A percentile compares a stretch with the other conserved stretches of the same genome.
phyloP scores from a whole-genome alignment of 2,329 filamentous ascomycete genomes.

The Diaporthe sp. region DNA sequence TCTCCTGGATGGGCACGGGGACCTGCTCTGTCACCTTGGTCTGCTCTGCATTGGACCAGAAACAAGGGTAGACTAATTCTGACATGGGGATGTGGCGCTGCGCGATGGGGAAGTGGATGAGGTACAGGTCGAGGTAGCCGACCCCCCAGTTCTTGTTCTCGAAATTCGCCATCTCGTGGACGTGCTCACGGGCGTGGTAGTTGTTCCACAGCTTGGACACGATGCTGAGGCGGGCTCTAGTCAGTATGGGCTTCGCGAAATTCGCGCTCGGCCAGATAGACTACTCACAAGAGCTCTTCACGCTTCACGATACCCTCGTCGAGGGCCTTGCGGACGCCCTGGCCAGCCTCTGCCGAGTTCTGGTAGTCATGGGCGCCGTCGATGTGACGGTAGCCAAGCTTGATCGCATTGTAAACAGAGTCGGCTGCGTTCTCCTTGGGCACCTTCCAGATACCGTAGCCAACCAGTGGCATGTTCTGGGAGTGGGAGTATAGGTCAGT shows the following conservation, averaged over 20 bases:
- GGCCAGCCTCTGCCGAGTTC: slow-evolving; percentile 76
- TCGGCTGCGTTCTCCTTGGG: slow-evolving; percentile 52
- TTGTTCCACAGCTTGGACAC: slow-evolving; percentile 79
- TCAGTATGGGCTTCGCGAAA: not conserved
- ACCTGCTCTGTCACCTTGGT: slow-evolving; percentile 72
- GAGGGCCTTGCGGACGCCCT: slow-evolving; percentile 71
- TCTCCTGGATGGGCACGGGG: slow-evolving; percentile 83
- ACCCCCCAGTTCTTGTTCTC: slow-evolving; percentile 75
- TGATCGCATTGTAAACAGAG: slow-evolving; percentile 74
- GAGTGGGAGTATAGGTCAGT: not conserved
- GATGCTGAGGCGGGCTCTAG: slow-evolving; percentile 51
- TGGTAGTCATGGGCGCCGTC: slow-evolving; percentile 70
- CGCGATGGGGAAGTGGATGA: slow-evolving; percentile 90
- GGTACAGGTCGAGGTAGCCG: slow-evolving; percentile 91
- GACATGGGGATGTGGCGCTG: slow-evolving; percentile 87
- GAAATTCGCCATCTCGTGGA: slow-evolving; percentile 71
- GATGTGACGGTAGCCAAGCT: slow-evolving; percentile 66
- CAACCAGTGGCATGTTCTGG: slow-evolving; percentile 56
- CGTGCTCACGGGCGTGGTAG: slow-evolving; percentile 72
- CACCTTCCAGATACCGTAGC: slow-evolving; percentile 59
- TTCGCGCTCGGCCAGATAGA: not conserved
- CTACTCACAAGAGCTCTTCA: slow-evolving; percentile 67
- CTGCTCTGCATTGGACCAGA: slow-evolving; percentile 76
- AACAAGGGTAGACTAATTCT: slow-evolving; percentile 82
- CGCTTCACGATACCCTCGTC: slow-evolving; percentile 73